phyloP scores from a whole-genome alignment of 2,329 filamentous ascomycete species.

The Cadophora luteo-olivacea region DNA sequence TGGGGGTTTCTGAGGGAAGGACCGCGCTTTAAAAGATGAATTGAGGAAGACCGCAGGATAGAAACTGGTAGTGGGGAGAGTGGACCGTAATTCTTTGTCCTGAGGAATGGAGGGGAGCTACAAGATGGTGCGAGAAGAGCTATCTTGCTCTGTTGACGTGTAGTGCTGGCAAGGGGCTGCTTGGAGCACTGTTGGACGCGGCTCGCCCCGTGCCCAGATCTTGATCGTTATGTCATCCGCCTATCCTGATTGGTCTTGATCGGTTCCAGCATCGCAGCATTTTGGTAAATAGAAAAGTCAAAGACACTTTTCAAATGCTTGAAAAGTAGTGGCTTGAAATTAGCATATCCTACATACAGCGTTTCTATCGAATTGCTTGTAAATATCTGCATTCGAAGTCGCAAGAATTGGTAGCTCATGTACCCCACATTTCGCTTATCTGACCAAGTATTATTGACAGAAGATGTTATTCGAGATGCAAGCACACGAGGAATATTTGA shows the following conservation, averaged over 20 bases:
- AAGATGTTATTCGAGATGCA: not conserved
- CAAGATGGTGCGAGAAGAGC: not conserved
- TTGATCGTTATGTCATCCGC: not conserved
- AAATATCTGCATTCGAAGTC: not conserved
- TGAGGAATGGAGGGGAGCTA: not conserved
- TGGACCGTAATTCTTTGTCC: not conserved
- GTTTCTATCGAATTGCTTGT: too few species aligned
- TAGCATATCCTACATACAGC: too few species aligned
- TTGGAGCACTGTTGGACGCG: not conserved
- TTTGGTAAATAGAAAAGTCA: not conserved
- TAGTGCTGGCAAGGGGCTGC: not conserved
- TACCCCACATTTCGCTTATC: conserved; percentile 15
- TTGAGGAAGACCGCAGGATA: not conserved
- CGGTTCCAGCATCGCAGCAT: not conserved
- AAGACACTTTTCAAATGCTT: too few species aligned
- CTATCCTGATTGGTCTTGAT: not conserved
- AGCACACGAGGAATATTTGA: not conserved
- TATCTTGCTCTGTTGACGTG: not conserved
- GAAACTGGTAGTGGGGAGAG: not conserved
- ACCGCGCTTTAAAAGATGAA: conserved; percentile 13
- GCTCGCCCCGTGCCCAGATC: not conserved
- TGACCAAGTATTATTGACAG: not conserved
- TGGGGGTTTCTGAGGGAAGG: conserved; percentile 19
- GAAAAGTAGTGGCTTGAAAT: too few species aligned
- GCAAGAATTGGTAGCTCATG: not conserved